Conservation (phyloP, 1,139 yeast genomes). For the Kodamaea ohmeri region DNA sequence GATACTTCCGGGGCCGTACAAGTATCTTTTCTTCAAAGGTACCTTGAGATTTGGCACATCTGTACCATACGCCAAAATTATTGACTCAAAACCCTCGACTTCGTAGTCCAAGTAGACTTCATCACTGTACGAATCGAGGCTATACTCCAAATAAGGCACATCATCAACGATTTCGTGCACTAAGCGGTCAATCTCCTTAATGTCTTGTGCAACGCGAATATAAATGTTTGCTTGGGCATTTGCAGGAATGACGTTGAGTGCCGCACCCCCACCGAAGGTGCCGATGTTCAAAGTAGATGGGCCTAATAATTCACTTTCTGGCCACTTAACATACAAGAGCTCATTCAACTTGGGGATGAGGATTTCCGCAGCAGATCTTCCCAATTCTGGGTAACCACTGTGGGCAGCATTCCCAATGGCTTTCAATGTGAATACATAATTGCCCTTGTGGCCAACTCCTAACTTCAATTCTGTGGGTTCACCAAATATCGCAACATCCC, state of each 20-base stretch:
- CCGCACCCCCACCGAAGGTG: conserved; percentile 57
- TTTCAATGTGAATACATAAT: conserved; percentile 37
- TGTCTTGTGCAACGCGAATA: conserved; percentile 54
- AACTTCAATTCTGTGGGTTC: conserved; percentile 72
- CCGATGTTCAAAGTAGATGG: conserved; percentile 65
- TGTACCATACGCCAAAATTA: conserved; percentile 58
- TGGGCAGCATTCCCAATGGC: conserved; percentile 62
- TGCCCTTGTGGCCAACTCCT: conserved; percentile 71
- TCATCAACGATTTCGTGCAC: conserved; percentile 35
- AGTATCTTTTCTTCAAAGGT: conserved; percentile 40
- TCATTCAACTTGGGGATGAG: conserved; percentile 48
- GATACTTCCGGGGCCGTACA: conserved; percentile 71
- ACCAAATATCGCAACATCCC: conserved; percentile 68
- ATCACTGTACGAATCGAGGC: conserved; percentile 18
- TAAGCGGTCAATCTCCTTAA: conserved; percentile 33
- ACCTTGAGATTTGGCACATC: conserved; percentile 57
- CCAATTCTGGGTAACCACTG: conserved; percentile 70
- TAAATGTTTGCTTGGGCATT: conserved; percentile 48
- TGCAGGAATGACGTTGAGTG: conserved; percentile 62
- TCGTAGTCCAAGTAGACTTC: conserved; percentile 56
- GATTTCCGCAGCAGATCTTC: conserved; percentile 60
- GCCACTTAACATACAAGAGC: conserved; percentile 38
- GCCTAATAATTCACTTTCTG: conserved; percentile 54
- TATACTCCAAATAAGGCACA: conserved; percentile 27
- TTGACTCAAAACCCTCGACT: conserved; percentile 62